Conservation (phyloP, 495 filamentous ascomycete genomes). For the Neurospora cerealis region DNA sequence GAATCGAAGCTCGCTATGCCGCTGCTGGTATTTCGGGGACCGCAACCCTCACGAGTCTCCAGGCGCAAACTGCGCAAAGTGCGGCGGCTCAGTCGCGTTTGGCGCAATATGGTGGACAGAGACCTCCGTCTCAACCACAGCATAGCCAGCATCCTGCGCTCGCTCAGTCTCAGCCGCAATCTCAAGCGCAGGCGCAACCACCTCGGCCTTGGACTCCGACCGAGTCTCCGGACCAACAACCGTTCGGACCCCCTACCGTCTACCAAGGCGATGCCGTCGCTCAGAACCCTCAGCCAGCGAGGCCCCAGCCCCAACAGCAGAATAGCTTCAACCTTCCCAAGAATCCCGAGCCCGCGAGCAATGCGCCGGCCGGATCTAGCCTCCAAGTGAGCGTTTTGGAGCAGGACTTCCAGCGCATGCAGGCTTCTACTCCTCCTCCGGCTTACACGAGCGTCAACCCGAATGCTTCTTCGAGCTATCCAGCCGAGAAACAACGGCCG, state of each 20-base stretch:
- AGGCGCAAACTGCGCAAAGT: conserved; percentile 70
- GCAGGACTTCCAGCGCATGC: conserved; percentile 81
- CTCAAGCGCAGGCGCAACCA: conserved; percentile 31
- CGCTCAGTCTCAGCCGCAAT: neutral
- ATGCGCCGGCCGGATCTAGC: conserved; percentile 14
- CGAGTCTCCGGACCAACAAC: conserved; percentile 76
- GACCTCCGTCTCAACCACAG: conserved; percentile 20
- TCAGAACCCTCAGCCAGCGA: conserved; percentile 21
- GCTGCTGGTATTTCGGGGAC: conserved; percentile 81
- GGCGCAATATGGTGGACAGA: conserved; percentile 54
- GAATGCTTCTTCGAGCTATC: conserved; percentile 45
- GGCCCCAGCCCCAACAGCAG: conserved; percentile 11
- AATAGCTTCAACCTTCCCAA: conserved; percentile 20
- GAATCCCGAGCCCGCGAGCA: conserved; percentile 20
- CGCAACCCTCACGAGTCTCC: conserved; percentile 65
- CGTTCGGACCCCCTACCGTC: conserved; percentile 84
- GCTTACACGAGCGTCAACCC: conserved; percentile 78
- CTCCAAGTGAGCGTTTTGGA: conserved; percentile 58
- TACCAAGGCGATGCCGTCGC: conserved; percentile 71
- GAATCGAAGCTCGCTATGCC: conserved; percentile 83
- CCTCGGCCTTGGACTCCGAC: conserved; percentile 92
- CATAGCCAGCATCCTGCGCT: conserved; percentile 4
- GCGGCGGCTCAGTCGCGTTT: conserved; percentile 69
- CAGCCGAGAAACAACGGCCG: conserved; percentile 60
- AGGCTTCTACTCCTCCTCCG: conserved; percentile 78